Evolutionary conservation across 352 stramenopile genomes (phyloP), one percentile per base, ranked within the genome.

Genomic region (Peronospora farinosa): DNA sequence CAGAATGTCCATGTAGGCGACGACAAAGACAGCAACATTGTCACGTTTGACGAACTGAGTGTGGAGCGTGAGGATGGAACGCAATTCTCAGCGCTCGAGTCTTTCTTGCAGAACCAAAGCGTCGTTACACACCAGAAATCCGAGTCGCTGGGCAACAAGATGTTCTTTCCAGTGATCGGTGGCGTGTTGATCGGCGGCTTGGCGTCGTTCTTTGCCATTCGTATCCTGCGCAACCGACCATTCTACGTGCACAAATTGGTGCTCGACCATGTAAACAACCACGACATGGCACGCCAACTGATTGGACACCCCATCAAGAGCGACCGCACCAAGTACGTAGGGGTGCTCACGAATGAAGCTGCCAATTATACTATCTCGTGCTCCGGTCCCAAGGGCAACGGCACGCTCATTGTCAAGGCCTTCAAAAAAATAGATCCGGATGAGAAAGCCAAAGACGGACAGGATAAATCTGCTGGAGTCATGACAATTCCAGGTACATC

Each of bases 171-270:
- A 17, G 72, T 83, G 3, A 65, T 87, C 15, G 52, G 63, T 19
- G 78, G 78, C 42, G 72, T 86, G 2, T 27, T 89, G 7, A 72
- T 89, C 39, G 78, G 78, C 13, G 76, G 78, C 19, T 50, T 89
- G 12, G 65, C 71, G 16, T 82, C 75, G 25, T 89, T 87, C 60
- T 74, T 86, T 30, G 54, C 79, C 17, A 85, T 89, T 47, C 78
- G 78, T 17, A 86, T 89, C 46, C 51, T 89, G 32, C 78, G 74
- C 50, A 87, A 87, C 54, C 73, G 75, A 40, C 72, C 78, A 43
- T 84, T 80, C 50, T 89, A 89, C 69, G 75, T 87, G 56, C 78
- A 87, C 69, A 89, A 87, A 38, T 50, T 89, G 25, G 78, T 82
- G 40, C 54, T 89, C 17, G 78, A 87, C 49, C 76, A 81, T 33